Evolutionary conservation across 305 asterid species (phyloP), one percentile per base, ranked within the genome.

Genomic region (Rubia balearica): DNA sequence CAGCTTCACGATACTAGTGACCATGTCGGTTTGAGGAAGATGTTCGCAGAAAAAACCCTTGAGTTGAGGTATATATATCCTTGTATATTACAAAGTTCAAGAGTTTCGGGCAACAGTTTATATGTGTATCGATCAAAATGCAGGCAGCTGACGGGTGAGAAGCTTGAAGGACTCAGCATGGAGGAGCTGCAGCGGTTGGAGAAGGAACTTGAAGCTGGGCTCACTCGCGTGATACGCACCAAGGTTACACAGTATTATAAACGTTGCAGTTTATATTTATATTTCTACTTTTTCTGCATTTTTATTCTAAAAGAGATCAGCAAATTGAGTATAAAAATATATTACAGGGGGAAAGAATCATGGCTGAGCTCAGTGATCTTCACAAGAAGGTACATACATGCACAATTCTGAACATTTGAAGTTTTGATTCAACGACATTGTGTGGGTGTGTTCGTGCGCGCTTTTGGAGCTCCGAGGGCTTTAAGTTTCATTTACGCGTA

Each of bases 111-210:
- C 17, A 17, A 19, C 59, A 51, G 7, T 14, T 12, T n/a, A 13
- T n/a, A 9, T 10, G 6, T 60, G 72, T 65, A 4, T 65, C 2
- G 27, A 12, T 12, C 41, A 33, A 41, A 42, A 4, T 19, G 14
- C 82, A 82, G 86, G 72, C 81, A 60, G 51, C 65, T 82, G 77
- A 79, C 42, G 67, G 86, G 86, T 19, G 84, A 77, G 78, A 82
- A 82, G 45, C 82, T 82, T 69, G 75, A 82, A 69, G 84, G 80
- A 55, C 53, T 82, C 61, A 77, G 40, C 17, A 33, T 82, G 22
- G 84, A 77, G 33, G 83, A 82, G 64, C 71, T 82, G 56, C 86
- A 77, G 63, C 78, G 65, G 67, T 67, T 82, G 42, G 83, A 79
- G 76, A 77, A 72, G 77, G 67, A 5, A 12, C 78, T 82, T 51